These are phyloP conservation scores for Leptomonas seymouri DNA, from an alignment of 208 protist genomes.

Conservation along the genomic window DNA sequence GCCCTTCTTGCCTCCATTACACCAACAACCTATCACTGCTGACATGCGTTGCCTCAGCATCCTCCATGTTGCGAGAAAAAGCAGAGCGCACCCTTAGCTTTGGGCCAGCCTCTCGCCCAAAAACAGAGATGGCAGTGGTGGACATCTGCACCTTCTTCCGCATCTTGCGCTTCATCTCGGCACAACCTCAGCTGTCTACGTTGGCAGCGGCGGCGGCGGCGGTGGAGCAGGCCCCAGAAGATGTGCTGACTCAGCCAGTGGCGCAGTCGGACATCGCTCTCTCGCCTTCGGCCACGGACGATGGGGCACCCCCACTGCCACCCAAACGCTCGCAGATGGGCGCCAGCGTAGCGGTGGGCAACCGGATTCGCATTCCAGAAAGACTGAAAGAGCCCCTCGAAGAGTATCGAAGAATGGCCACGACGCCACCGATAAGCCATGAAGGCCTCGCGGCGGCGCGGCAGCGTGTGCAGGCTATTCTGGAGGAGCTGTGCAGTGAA, in stretches of 20 bases:
- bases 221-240: neutral
- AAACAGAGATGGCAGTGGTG: neutral
- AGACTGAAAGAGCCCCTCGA: conserved; percentile 42
- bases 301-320: too few relatives aligned
- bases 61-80: too few relatives aligned
- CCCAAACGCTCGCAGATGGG: conserved; percentile 7
- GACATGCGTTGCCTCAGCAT: too few relatives aligned
- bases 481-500: conserved; percentile 23
- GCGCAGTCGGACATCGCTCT: neutral
- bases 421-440: conserved; percentile 47
- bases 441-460: conserved; percentile 26
- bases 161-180: conserved; percentile 58
- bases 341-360: conserved; percentile 19
- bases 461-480: conserved; percentile 17
- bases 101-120: neutral
- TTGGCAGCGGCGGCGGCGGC: neutral
- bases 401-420: conserved; percentile 61
- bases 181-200: conserved; percentile 12
- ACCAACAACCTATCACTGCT: too few relatives aligned
- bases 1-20: too few relatives aligned
- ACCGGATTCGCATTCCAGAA: conserved; percentile 35
- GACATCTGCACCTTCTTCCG: conserved; percentile 61
- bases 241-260: neutral
- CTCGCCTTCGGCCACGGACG: too few relatives aligned
- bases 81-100: too few relatives aligned